Conservation (phyloP, 2,329 filamentous ascomycete genomes). For the Fusarium albidum region DNA sequence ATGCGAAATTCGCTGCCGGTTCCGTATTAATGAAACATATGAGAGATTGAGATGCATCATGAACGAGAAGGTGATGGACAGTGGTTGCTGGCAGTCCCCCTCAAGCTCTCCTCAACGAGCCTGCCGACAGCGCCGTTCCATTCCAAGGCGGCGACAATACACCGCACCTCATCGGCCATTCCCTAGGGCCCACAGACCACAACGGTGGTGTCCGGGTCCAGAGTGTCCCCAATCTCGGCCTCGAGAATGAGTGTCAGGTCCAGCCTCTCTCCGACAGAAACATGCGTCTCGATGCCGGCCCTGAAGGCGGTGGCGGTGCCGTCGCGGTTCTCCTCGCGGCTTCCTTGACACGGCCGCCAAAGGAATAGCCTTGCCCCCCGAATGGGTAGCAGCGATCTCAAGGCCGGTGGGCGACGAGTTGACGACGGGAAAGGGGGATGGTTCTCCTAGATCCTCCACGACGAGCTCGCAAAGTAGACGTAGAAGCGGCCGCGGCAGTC, state of each 20-base stretch:
- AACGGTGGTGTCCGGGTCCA: background rate
- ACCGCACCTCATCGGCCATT: conserved; percentile 3
- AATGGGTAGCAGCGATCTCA: too few species aligned
- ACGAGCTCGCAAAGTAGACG: conserved; percentile 39
- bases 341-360: too few species aligned
- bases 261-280: conserved; percentile 1
- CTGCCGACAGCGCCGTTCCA: background rate
- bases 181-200: background rate
- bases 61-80: too few species aligned
- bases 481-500: conserved; percentile 39
- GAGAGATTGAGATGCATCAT: too few species aligned
- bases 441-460: conserved; percentile 42
- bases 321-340: background rate
- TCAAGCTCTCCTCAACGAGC: conserved; percentile 4
- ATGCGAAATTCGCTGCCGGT: too few species aligned
- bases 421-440: conserved; percentile 43
- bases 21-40: too few species aligned
- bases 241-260: background rate
- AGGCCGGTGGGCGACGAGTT: background rate
- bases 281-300: conserved; percentile 2
- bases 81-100: background rate
- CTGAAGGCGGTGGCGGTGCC: background rate
- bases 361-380: too few species aligned
- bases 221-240: background rate
- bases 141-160: background rate